Percentiles rank a stretch among this genome's conserved stretches.
Evolutionary conservation across 345 rosid species (phyloP).

Genomic region (Geranium brycei): DNA sequence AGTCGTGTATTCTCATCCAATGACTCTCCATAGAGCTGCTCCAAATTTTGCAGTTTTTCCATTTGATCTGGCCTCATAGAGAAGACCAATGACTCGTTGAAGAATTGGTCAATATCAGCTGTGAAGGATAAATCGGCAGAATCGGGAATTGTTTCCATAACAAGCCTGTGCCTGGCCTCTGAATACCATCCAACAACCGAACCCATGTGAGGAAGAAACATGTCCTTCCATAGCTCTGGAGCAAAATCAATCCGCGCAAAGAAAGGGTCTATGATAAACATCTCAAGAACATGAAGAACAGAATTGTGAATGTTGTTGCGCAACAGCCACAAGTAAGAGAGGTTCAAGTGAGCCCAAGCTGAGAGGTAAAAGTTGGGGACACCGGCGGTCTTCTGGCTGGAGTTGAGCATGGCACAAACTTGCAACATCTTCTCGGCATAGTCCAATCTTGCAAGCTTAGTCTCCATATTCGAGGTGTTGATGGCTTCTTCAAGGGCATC

Average conservation of each 20-base stretch:
- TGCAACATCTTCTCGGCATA: constrained; percentile 60
- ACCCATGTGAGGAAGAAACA: constrained; percentile 54
- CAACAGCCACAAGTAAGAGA: constrained; percentile 47
- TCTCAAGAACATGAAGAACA: constrained; percentile 39
- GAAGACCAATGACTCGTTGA: constrained; percentile 39
- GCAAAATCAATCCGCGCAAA: constrained; percentile 54
- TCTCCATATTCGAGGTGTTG: constrained; percentile 39
- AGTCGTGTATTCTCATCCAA: constrained; percentile 43
- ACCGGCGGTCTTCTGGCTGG: constrained; percentile 46
- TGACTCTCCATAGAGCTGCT: constrained; percentile 43
- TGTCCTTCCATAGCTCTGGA: constrained; percentile 50
- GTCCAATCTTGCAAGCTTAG: constrained; percentile 44
- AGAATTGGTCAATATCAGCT: constrained; percentile 42
- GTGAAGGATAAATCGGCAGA: constrained; percentile 42
- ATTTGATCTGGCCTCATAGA: constrained; percentile 50
- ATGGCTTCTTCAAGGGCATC: constrained; percentile 68
- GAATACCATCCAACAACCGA: constrained; percentile 61
- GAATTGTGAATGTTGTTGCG: constrained; percentile 24
- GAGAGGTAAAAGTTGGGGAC: constrained; percentile 61
- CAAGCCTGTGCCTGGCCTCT: constrained; percentile 41
- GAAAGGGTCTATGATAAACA: constrained; percentile 57
- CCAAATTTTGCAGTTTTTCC: constrained; percentile 38
- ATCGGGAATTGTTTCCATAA: constrained; percentile 48
- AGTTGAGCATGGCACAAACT: constrained; percentile 49
- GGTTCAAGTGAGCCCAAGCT: constrained; percentile 57